Evolutionary conservation across 2,329 filamentous ascomycete species (phyloP).

Genomic region (Trichoderma hamatum): DNA sequence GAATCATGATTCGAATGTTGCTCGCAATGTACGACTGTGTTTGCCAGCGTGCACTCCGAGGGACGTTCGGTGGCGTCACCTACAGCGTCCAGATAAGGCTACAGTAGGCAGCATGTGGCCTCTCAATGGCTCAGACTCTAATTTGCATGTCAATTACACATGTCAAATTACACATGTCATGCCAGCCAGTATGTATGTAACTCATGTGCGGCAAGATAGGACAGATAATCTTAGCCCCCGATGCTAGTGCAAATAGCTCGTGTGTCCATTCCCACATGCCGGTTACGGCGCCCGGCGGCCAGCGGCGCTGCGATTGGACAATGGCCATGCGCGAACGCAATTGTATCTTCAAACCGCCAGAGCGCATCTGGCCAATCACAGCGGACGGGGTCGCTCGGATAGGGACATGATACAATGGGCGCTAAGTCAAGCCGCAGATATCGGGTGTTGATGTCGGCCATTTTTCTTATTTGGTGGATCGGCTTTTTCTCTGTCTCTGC

Average conservation of each 20-base stretch:
- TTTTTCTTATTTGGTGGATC: not conserved
- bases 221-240: too few species aligned
- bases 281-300: constrained; percentile 16
- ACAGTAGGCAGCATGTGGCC: too few species aligned
- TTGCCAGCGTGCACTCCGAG: too few species aligned
- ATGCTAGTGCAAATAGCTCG: not conserved
- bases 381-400: constrained; percentile 12
- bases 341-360: constrained; percentile 26
- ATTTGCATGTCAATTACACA: not conserved
- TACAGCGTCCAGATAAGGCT: too few species aligned
- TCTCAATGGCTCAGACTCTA: not conserved
- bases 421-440: not conserved
- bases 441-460: not conserved
- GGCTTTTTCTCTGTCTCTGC: not conserved
- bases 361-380: constrained; percentile 16
- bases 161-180: not conserved
- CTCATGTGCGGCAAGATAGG: too few species aligned
- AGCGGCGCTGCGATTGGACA: constrained; percentile 15
- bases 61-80: too few species aligned
- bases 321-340: constrained; percentile 21
- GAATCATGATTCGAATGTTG: too few species aligned
- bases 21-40: too few species aligned
- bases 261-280: not conserved
- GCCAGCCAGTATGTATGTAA: too few species aligned
- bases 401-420: constrained; percentile 1